Evolutionary conservation across 495 filamentous ascomycete genomes (phyloP), one percentile per base, ranked within the genome.

Genomic region (Aspergillus incahuasiensis): DNA sequence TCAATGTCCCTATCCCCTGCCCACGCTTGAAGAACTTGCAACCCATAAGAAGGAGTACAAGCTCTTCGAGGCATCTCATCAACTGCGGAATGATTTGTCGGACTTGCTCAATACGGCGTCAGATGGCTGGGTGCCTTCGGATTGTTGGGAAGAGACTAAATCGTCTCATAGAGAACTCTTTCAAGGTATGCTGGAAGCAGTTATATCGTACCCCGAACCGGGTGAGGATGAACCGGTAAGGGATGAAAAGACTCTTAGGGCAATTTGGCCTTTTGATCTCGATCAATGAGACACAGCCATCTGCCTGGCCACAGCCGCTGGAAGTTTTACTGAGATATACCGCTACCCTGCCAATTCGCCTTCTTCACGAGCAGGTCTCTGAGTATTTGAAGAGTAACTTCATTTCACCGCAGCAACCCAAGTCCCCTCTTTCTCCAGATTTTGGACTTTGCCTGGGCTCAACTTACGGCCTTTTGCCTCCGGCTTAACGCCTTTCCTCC

Each of bases 81-180:
- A 68, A 22, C 48, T 77, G 48, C 70, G 59, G 54, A 48, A 44
- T 59, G 63, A 65, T 57, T 52, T 76, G 44, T 61, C 61, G 41
- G 58, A 44, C 47, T 53, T 69, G 35, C 64, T 73, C 30, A 59
- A 73, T 60, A 67, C 57, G 42, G 57, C 62, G 38, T 59, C 66
- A 52, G 73, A 77, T 59, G 69, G 74, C 48, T 77, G 71, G 73
- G 62, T 68, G 46, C 73, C 67, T 55, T 54, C 54, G 49, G 68
- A 76, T 6, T 32, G 49, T 49, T 76, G 67, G 65, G 63, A 75
- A 67, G 64, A 41, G 52, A 65, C 65, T 20, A 54, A 70, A 40
- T 13, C 32, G 57, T 63, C 57, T 8, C 70, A 75, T 22, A 63
- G 56, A 58, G 62, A 72, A 56, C 56, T 68, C 18, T 75, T 68